A percentile compares a stretch with the other conserved stretches of the same genome.
Evolutionary conservation across 345 rosid genomes (phyloP).

Genomic region (Salix brachista): DNA sequence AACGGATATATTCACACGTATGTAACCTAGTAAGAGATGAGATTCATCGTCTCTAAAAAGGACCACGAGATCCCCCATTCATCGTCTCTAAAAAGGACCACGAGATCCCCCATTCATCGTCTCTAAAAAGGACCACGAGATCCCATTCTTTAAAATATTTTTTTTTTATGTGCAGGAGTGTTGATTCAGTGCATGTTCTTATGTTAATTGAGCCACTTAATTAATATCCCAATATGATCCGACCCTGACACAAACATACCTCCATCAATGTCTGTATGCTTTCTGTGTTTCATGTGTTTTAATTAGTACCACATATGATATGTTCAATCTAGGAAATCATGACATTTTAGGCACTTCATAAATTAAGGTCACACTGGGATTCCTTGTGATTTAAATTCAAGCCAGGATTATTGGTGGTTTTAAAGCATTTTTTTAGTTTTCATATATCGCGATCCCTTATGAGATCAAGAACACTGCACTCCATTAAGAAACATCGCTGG

Average conservation of each 20-base stretch:
- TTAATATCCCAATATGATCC: neutral
- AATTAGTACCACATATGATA: neutral
- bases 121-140: constrained; percentile 6
- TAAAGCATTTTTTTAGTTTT: no score
- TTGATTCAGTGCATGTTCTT: neutral
- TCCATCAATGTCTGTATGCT: neutral
- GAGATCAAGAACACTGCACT: no score
- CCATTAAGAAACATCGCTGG: no score
- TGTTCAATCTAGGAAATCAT: no score
- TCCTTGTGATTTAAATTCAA: neutral
- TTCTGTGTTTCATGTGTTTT: neutral
- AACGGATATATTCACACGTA: constrained; percentile 17
- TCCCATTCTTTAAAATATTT: constrained; percentile 11
- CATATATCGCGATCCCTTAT: no score
- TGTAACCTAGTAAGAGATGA: constrained; percentile 10
- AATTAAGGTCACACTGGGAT: neutral
- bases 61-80: constrained; percentile 23
- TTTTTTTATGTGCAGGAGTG: neutral
- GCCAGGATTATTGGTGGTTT: neutral
- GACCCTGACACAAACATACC: neutral
- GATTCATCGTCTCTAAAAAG: constrained; percentile 13
- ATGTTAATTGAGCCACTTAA: neutral
- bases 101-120: constrained; percentile 23
- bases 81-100: constrained; percentile 8
- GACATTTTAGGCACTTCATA: neutral